Conservation (phyloP, 1,284 basidiomycete species). For the Apiotrichum montevideense region DNA sequence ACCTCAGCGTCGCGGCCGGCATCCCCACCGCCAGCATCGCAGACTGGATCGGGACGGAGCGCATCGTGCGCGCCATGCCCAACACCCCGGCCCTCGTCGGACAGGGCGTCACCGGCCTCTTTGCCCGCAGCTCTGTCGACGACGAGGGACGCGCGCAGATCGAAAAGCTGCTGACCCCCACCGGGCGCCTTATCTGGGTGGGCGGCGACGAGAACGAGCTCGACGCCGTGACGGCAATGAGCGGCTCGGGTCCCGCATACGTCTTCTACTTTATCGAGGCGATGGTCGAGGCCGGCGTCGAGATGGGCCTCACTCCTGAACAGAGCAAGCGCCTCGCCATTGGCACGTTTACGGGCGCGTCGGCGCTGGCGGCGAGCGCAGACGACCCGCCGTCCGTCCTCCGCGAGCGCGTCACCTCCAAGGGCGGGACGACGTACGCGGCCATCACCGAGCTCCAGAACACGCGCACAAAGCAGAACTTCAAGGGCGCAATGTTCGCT, state of each 20-base stretch:
- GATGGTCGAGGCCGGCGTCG: neutral
- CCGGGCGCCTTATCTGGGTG: neutral
- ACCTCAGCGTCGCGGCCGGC: neutral
- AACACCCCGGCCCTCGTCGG: neutral
- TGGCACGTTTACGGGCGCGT: neutral
- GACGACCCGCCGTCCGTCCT: neutral
- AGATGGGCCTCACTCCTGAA: neutral
- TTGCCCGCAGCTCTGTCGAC: neutral
- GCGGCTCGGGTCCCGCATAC: neutral
- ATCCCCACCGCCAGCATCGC: neutral
- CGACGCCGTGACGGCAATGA: neutral
- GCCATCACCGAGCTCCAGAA: neutral
- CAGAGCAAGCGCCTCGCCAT: neutral
- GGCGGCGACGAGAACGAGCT: neutral
- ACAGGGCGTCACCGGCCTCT: neutral
- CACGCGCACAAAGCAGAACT: neutral
- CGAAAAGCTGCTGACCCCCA: neutral
- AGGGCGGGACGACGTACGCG: neutral
- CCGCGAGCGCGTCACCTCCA: neutral
- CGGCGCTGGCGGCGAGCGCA: neutral
- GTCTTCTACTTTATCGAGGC: slow-evolving; percentile 1
- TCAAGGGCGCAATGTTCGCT: neutral
- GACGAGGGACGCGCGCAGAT: neutral
- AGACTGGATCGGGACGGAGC: neutral
- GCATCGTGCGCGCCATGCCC: neutral